Evolutionary conservation across 108 stramenopile species (phyloP).

Genomic region (Nannochloropsis salina): DNA sequence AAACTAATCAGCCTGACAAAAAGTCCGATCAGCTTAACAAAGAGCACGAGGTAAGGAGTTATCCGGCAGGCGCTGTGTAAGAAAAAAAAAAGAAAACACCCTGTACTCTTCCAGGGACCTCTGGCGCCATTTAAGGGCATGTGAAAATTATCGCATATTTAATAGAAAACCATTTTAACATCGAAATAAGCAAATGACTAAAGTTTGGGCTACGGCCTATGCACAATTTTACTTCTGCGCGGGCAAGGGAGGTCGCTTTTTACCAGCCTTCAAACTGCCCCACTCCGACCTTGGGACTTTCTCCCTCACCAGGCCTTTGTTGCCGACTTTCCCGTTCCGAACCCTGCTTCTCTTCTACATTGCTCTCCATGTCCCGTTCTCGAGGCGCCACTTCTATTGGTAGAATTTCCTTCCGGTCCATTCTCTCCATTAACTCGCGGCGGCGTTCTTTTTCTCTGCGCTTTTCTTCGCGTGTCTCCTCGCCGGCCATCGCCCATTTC

Average conservation of each 20-base stretch:
- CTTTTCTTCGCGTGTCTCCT: not conserved
- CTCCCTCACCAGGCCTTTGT: not conserved
- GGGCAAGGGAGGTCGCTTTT: not conserved
- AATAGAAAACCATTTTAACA: too few relatives aligned
- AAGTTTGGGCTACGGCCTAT: too few relatives aligned
- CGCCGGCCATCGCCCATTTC: not conserved
- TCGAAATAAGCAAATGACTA: too few relatives aligned
- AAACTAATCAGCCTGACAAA: too few relatives aligned
- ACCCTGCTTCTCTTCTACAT: not conserved
- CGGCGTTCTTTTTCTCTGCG: not conserved
- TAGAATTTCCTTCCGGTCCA: not conserved
- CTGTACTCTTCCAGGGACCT: too few relatives aligned
- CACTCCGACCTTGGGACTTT: slow-evolving; percentile 20
- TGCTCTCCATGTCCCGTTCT: not conserved
- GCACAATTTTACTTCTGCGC: too few relatives aligned
- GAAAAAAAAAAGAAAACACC: too few relatives aligned
- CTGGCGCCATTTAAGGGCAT: too few relatives aligned
- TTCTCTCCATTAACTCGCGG: not conserved
- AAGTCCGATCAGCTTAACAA: too few relatives aligned
- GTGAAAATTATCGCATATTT: too few relatives aligned
- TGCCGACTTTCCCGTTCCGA: not conserved
- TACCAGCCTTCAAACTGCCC: slow-evolving; percentile 31
- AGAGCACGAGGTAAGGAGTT: too few relatives aligned
- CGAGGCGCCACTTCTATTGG: not conserved
- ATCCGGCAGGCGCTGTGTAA: too few relatives aligned